Percentiles rank a stretch among this genome's conserved stretches.
Conservation (phyloP, 129 eudicot species). For the Flaveria brownii region DNA sequence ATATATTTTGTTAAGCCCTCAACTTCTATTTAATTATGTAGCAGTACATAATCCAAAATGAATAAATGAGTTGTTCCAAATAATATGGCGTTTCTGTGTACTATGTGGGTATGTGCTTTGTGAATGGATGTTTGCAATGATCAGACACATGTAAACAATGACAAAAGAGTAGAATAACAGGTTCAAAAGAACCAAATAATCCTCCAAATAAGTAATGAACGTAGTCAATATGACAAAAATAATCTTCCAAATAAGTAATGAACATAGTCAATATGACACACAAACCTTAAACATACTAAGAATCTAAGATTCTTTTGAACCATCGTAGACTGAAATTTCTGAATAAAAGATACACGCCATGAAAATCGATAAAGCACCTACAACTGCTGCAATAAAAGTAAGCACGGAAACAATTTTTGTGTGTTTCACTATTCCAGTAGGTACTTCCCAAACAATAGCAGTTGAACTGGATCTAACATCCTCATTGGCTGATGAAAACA, state of each 20-base stretch:
- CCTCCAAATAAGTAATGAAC: constrained; percentile 11
- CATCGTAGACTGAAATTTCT: constrained; percentile 1
- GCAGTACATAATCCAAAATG: background rate
- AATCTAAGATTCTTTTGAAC: constrained; percentile 47
- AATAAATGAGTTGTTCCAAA: constrained; percentile 14
- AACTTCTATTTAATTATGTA: background rate
- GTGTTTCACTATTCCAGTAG: constrained; percentile 69
- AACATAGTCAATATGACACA: constrained; percentile 9
- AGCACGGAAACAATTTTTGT: constrained; percentile 55
- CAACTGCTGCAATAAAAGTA: constrained; percentile 70
- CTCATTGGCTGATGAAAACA: constrained; percentile 30
- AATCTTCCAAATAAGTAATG: background rate
- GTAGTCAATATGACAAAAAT: background rate
- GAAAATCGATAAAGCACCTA: constrained; percentile 60
- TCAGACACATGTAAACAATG: constrained; percentile 1
- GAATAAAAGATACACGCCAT: constrained; percentile 48
- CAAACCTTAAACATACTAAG: constrained; percentile 33
- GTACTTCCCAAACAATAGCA: constrained; percentile 68
- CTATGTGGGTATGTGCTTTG: background rate
- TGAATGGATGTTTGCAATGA: constrained; percentile 1
- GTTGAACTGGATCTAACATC: constrained; percentile 13
- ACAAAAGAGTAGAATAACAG: constrained; percentile 10
- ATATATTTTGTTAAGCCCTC: background rate
- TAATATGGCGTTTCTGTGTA: background rate
- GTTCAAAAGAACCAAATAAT: constrained; percentile 8